Evolutionary conservation across 2,329 filamentous ascomycete species (phyloP), one percentile per base, ranked within the genome.

Genomic region (Setomelanomma holmii): DNA sequence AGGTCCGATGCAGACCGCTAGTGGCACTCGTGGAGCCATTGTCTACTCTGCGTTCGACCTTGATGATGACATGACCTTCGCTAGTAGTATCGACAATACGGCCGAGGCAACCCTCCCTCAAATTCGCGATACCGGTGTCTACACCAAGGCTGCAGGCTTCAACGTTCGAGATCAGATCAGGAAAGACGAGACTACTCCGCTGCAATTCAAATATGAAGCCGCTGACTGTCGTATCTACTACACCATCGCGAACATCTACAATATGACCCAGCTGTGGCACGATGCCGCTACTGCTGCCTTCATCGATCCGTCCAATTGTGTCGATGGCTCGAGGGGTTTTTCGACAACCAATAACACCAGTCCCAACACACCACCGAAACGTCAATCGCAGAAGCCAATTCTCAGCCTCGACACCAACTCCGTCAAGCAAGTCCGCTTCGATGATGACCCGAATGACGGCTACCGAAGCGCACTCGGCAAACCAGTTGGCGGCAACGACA

Each of bases 1-100:
- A 0, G 72, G 71, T 0, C 79, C 80, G 0, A 60, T 60, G 51
- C 58, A 60, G 53, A 49, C 55, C 27, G 58, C 46, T 14, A 81
- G 84, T 12, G 87, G 86, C 12, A 81, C 81, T 27, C 84, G 86
- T 55, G 86, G 86, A n/a, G 69, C 74, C 0, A 68, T 76, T 51
- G 66, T 77, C 3, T 66, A 64, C 55, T 55, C 53, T 34, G 60
- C 60, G 64, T 50, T 74, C 73, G 40, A 68, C 63, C 43, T 72
- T 61, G 20, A 75, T 68, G 10, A 71, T 71, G 58, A 68, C 35
- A 57, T 73, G 14, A 17, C 20, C 14, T 38, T 40, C 44, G 27
- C 6, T 45, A n/a, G 5, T 40, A 59, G 14, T 59, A 66, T 20
- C 22, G 45, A 4, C 36, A 55, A 8, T 30, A 55, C 10, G 22